phyloP scores from a whole-genome alignment of 306 rosid species.

The Betula pendula region DNA sequence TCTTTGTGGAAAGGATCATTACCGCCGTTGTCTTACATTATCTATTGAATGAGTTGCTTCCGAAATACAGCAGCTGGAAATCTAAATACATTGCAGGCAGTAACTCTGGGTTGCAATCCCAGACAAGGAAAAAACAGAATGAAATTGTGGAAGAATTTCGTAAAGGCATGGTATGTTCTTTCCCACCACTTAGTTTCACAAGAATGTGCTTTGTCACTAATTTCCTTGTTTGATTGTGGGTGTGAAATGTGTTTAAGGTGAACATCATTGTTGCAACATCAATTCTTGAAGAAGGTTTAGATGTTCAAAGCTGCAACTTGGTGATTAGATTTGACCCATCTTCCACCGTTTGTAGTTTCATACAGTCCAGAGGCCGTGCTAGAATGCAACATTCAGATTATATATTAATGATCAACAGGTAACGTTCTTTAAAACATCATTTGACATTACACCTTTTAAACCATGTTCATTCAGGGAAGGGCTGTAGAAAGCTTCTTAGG shows the following conservation, averaged over 20 bases:
- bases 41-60: constrained; percentile 60
- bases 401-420: constrained; percentile 78
- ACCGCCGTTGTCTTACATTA: constrained; percentile 62
- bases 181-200: constrained; percentile 4
- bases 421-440: neutral
- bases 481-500: neutral
- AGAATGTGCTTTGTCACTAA: constrained; percentile 5
- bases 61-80: constrained; percentile 67
- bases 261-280: constrained; percentile 93
- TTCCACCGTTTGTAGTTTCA: constrained; percentile 79
- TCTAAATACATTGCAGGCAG: constrained; percentile 72
- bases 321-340: constrained; percentile 89
- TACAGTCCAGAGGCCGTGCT: constrained; percentile 93
- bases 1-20: constrained; percentile 80
- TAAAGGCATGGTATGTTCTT: constrained; percentile 59
- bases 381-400: constrained; percentile 77
- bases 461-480: neutral
- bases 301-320: constrained; percentile 84
- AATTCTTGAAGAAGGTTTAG: constrained; percentile 94
- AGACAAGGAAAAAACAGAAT: constrained; percentile 64
- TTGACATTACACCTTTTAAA: neutral
- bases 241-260: constrained; percentile 47
- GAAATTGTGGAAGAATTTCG: constrained; percentile 82
- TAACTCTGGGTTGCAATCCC: constrained; percentile 43
- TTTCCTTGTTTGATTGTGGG: constrained; percentile 18